Evolutionary conservation across 495 filamentous ascomycete genomes (phyloP), one percentile per base, ranked within the genome.

Genomic region (Cercophora scortea): DNA sequence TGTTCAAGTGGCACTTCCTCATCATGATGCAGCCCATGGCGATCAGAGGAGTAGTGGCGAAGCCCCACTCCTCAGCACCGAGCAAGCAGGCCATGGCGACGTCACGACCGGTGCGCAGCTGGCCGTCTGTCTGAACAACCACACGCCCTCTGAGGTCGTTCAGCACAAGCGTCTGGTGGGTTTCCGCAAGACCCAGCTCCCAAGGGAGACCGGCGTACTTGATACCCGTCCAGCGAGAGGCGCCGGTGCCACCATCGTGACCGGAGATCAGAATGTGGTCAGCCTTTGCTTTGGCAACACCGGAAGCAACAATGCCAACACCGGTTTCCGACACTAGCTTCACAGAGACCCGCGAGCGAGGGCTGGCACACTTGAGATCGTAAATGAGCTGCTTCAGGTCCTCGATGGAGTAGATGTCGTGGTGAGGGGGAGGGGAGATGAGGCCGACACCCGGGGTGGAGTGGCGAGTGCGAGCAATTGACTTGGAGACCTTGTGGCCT

Each of bases 401-500:
- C 64, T 99, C 93, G 53, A 99, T 99, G 25, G 88, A 94, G 78
- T 99, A 99, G 59, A 99, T 99, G 65, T 99, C 93, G 79, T 99
- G 93, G 68, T 99, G 93, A 3, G 93, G 93, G 43, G 93, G 93
- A 0, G 93, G 93, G n/a, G 92, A 96, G 63, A 99, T 99, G 49
- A 99, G 78, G 72, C 93, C 93, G 59, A 99, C 93, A 66, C 93
- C 93, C 50, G 93, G 92, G 1, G 93, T 99, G n/a, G 93, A 99
- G 75, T 97, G 92, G 56, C 93, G 86, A 38, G 93, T 99, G 58
- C 86, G 88, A 53, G 90, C 93, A 63, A 99, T 99, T 32, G 94
- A 87, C 58, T 90, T 89, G 25, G 95, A 94, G 7, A 99, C 94
- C 74, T 99, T 99, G 76, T 97, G 91, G 32, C 93, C 93, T 34